Evolutionary conservation across 1,284 basidiomycete species (phyloP).

Genomic region (Takashimella koratensis): DNA sequence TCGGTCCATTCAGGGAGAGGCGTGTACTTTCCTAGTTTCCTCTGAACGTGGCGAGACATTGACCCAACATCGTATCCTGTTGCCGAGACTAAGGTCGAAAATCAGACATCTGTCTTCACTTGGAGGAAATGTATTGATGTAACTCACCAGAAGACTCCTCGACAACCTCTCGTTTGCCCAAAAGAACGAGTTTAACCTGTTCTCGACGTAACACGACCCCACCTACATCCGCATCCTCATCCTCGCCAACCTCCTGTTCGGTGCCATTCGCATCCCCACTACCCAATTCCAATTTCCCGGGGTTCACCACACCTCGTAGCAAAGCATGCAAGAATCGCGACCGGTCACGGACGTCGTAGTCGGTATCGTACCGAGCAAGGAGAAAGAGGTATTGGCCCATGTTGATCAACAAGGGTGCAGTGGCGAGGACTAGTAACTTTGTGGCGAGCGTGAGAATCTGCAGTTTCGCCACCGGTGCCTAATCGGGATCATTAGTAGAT

Average conservation of each 20-base stretch:
- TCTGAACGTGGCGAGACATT: conserved; percentile 35
- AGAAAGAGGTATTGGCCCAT: conserved; percentile 70
- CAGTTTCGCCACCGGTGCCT: conserved; percentile 60
- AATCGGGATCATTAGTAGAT: too few relatives aligned
- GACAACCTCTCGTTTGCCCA: conserved; percentile 60
- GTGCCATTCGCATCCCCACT: conserved; percentile 6
- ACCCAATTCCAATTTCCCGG: conserved; percentile 22
- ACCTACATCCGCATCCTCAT: conserved; percentile 53
- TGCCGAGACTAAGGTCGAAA: background rate
- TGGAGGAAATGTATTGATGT: background rate
- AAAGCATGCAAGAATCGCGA: conserved; percentile 73
- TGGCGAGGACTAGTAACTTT: conserved; percentile 69
- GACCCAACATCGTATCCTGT: conserved; percentile 37
- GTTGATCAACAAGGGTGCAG: conserved; percentile 51
- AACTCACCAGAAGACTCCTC: conserved; percentile 53
- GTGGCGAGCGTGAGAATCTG: conserved; percentile 77
- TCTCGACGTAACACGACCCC: conserved; percentile 76
- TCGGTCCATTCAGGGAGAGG: conserved; percentile 49
- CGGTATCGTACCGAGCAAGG: conserved; percentile 79
- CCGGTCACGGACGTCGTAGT: conserved; percentile 85
- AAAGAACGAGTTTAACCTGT: conserved; percentile 72
- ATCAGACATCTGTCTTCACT: too few relatives aligned
- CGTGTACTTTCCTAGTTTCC: conserved; percentile 37
- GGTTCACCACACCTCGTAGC: conserved; percentile 54
- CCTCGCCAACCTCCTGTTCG: conserved; percentile 36